These are phyloP conservation scores for Aspergillus latus DNA, from an alignment of 2,329 filamentous ascomycete genomes.

Conservation along the genomic window DNA sequence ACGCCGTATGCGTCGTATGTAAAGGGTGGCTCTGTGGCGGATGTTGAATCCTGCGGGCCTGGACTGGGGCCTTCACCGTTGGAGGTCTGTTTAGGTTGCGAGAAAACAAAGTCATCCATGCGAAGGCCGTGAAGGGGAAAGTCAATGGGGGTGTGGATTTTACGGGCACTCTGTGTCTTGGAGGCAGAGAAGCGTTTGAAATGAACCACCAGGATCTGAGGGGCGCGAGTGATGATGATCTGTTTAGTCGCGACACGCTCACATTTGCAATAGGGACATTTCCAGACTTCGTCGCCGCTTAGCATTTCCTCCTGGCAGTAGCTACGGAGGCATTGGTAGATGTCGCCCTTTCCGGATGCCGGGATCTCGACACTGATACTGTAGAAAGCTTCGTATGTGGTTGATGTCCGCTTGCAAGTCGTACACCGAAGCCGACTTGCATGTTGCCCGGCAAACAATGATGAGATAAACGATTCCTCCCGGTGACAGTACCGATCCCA, in stretches of 20 bases:
- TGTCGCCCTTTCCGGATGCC: constrained; percentile 57
- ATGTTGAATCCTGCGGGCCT: constrained; percentile 60
- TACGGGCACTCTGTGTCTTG: constrained; percentile 59
- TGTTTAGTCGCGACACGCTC: constrained; percentile 67
- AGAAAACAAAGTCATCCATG: constrained; percentile 60
- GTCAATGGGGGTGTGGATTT: constrained; percentile 69
- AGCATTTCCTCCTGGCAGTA: constrained; percentile 69
- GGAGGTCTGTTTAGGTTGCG: constrained; percentile 39
- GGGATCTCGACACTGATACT: constrained; percentile 70
- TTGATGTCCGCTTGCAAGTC: constrained; percentile 62
- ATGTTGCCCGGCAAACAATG: constrained; percentile 74
- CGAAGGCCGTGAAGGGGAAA: constrained; percentile 74
- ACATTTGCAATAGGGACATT: constrained; percentile 72
- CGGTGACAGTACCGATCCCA: constrained; percentile 70
- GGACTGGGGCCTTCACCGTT: constrained; percentile 17
- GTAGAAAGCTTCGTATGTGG: constrained; percentile 70
- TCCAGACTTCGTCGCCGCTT: constrained; percentile 66
- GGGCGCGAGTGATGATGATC: constrained; percentile 73
- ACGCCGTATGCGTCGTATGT: constrained; percentile 85
- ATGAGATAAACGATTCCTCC: constrained; percentile 74
- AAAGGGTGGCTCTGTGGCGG: constrained; percentile 56
- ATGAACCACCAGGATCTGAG: constrained; percentile 74
- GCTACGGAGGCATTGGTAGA: constrained; percentile 68
- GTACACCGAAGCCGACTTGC: constrained; percentile 62
- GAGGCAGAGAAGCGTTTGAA: constrained; percentile 69